phyloP scores from a whole-genome alignment of 768 basidiomycete genomes.

The Suillus alpinus region DNA sequence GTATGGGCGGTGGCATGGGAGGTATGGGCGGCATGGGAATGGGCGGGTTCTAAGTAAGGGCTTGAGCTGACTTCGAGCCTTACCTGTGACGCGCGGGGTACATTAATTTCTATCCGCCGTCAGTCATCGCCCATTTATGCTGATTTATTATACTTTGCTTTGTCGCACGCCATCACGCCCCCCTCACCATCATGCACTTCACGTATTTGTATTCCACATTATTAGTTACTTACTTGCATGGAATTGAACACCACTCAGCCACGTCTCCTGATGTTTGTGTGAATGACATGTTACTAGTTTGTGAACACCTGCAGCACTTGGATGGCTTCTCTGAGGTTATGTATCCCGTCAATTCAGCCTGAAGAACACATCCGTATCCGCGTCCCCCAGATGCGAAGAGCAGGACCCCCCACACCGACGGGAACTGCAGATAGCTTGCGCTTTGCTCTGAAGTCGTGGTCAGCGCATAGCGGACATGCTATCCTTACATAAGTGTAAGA shows the following conservation, averaged over 20 bases:
- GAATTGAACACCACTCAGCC: conserved; percentile 1
- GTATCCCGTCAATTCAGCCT: too few relatives aligned
- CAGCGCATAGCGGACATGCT: too few relatives aligned
- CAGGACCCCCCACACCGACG: too few relatives aligned
- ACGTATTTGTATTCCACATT: conserved; percentile 4
- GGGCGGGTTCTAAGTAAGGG: conserved; percentile 46
- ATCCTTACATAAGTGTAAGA: too few relatives aligned
- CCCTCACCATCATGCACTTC: conserved; percentile 6
- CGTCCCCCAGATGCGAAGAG: too few relatives aligned
- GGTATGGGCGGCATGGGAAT: conserved; percentile 64
- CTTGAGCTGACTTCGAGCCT: neutral
- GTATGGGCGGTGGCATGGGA: conserved; percentile 38
- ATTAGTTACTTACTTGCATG: conserved; percentile 2
- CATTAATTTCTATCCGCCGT: neutral
- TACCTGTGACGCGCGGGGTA: neutral
- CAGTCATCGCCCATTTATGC: neutral
- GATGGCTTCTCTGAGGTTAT: too few relatives aligned
- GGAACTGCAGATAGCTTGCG: too few relatives aligned
- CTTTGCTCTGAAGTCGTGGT: too few relatives aligned
- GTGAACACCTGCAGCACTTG: too few relatives aligned
- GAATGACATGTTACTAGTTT: too few relatives aligned
- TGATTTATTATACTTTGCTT: conserved; percentile 12
- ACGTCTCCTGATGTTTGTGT: neutral
- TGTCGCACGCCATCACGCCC: conserved; percentile 14
- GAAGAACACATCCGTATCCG: too few relatives aligned